Evolutionary conservation across 2,329 filamentous ascomycete genomes (phyloP), one percentile per base, ranked within the genome.

Genomic region (Alternaria burnsii): DNA sequence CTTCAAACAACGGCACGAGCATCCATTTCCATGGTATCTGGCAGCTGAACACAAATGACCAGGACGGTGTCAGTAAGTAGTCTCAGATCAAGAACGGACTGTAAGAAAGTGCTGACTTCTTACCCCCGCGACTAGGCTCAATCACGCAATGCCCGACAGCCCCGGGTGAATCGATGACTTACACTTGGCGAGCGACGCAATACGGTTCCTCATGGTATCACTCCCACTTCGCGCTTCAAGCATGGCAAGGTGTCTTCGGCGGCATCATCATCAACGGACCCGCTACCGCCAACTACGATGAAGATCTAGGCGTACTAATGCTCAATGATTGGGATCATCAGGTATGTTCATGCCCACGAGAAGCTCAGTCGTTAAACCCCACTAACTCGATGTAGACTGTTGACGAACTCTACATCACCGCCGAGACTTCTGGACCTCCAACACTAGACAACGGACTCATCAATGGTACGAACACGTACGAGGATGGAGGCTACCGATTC

Each of bases 191-290:
- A 32, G 80, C 79, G 0, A 62, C 63, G 6, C 76, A 81, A 53
- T 82, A 83, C 59, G 81, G 81, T 0, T 72, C 68, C 4, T 73
- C 71, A 0, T 82, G 80, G 78, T 82, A 81, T 56, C 79, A 81
- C 58, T 78, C 72, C 5, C 79, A 82, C 51, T 81, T 77, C 55
- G 75, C 74, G 3, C 68, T 81, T 0, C 81, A 83, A 59, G 55
- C 68, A 72, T 81, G 77, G 61, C 72, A 78, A 40, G 81, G 81
- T 50, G 62, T 79, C n/a, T 71, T 78, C 20, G 81, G 81, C 14
- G 72, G 76, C 4, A 74, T 81, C 41, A 62, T 81, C 16, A 79
- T 82, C 53, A 72, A 82, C 42, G 80, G 80, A 3, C 80, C 81
- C 30, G 70, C 76, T 0, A 74, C 76, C 22, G 70, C 70, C 7